A percentile compares a stretch with the other conserved stretches of the same genome.
Conservation (phyloP, 2,329 filamentous ascomycete genomes). For the Fusarium camptoceras region DNA sequence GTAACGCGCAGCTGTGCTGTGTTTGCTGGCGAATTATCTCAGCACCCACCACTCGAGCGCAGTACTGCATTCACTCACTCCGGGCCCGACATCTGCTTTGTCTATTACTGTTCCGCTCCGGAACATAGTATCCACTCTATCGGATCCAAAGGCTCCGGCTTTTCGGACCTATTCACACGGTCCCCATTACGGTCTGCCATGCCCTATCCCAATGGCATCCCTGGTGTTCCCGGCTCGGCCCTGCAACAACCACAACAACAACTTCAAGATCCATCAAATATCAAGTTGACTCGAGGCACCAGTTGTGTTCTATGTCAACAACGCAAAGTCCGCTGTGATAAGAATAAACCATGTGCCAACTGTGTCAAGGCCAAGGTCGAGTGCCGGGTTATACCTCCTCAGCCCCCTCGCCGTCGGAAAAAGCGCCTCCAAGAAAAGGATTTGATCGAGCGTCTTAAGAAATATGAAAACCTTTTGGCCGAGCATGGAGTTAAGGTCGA, state of each 20-base stretch:
- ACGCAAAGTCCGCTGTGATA: slow-evolving; percentile 80
- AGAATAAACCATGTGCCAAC: slow-evolving; percentile 76
- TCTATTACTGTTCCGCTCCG: slow-evolving; percentile 5
- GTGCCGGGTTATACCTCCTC: slow-evolving; percentile 69
- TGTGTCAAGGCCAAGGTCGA: slow-evolving; percentile 72
- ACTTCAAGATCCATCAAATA: slow-evolving; percentile 55
- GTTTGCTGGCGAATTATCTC: slow-evolving; percentile 7
- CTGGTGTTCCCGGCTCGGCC: slow-evolving; percentile 35
- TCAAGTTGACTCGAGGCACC: slow-evolving; percentile 69
- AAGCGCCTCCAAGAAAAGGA: slow-evolving; percentile 77
- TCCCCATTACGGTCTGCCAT: slow-evolving; percentile 20
- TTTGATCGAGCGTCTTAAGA: slow-evolving; percentile 74
- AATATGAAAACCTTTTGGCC: slow-evolving; percentile 74
- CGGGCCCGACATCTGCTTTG: slow-evolving; percentile 13
- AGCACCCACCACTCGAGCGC: background rate
- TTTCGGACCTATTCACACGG: background rate
- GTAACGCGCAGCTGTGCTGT: slow-evolving; percentile 3
- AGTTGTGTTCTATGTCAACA: slow-evolving; percentile 81
- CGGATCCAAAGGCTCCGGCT: slow-evolving; percentile 12
- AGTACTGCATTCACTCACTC: background rate
- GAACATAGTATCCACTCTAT: slow-evolving; percentile 25
- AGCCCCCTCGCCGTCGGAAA: slow-evolving; percentile 69
- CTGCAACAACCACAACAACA: slow-evolving; percentile 37
- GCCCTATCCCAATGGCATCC: slow-evolving; percentile 40
- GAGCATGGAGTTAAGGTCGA: slow-evolving; percentile 78